Base-by-base conservation (phyloP, 202 grass and related monocot genomes). In the Dendrocalamus latiflorus region DNA sequence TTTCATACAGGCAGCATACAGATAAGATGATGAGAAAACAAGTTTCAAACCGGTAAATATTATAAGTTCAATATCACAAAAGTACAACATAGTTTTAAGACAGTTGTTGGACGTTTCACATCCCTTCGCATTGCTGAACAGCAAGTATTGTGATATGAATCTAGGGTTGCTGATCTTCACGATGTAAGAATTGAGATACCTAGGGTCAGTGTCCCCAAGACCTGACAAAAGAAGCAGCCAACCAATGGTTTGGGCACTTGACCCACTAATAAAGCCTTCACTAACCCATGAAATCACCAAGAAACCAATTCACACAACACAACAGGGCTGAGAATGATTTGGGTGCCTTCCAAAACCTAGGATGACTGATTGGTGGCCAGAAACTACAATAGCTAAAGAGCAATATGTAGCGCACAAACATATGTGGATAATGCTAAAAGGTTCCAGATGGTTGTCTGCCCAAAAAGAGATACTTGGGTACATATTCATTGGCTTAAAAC, bases 1-100 rank as follows among this genome's bases (percentile, higher is more conserved):
- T 68, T 44, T 42, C 59, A 90, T 11, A 51, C 75, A 18, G 48
- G 22, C n/a, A 75, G 47, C 57, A 74, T 56, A 41, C 41, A 66
- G 18, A 77, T 24, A 74, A 59, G 54, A 75, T n/a, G 21, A 39
- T 39, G 79, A 60, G 6, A 42, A 39, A 57, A 11, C 67, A 55
- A 62, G 16, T 22, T 76, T 77, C 24, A 51, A 82, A 71, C 14
- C 33, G 37, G 56, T 47, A 71, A 20, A 78, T 73, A 68, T 9
- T 38, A 17, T 48, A 44, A 71, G n/a, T 7, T 66, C 21, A 12
- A 51, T 58, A 61, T 36, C 58, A 83, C 21, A 55, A 41, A 51
- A 59, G 15, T 84, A 61, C 22, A 80, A 9, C 20, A 68, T 16
- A 44, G 34, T 53, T 43, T 13, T 53, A 70, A 11, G 57, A 53